Evolutionary conservation across 495 filamentous ascomycete species (phyloP), one percentile per base, ranked within the genome.

Genomic region (Aeminium ludgeri): DNA sequence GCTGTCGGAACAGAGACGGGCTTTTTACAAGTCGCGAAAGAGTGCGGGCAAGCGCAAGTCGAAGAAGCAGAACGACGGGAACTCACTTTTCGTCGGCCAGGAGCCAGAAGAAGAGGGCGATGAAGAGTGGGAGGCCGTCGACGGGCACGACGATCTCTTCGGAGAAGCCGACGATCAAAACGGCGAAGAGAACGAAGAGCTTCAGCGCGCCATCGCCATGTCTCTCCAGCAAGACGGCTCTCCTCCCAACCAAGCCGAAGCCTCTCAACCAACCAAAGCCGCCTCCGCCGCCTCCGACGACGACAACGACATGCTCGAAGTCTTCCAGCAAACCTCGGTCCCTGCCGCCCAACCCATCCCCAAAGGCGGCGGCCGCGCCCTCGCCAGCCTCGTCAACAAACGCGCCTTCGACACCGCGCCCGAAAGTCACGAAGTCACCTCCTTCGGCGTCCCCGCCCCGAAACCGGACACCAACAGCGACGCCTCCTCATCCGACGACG

Each of bases 181-280:
- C n/a, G 35, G 51, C 11, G 65, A 72, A 34, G 80, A 85, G 36
- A 81, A 89, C 23, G 73, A 84, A 43, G 81, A 87, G 41, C 68
- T 95, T 0, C 73, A 72, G 38, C 68, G 68, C 50, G 87, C 87
- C 8, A 91, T 95, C 58, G 77, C 76, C 0, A 66, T 95, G 60
- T 96, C 87, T 10, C 59, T 93, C 10, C 58, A 58, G 20, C 25
- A 50, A 32, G 52, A 59, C 36, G 43, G 52, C 32, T 39, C 44
- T 55, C 8, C 37, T 6, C 16, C 43, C 10, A 7, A 20, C 3
- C 41, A 18, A 4, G 18, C 3, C 16, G 54, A 49, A n/a, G 37
- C 31, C 27, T 20, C 19, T 4, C 18, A 36, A 41, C 37, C n/a
- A 5, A 32, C 37, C 23, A 60, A 63, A 6, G 58, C 58, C n/a